Base-by-base conservation (phyloP, 2,329 filamentous ascomycete genomes). In the Penicillium sp. region DNA sequence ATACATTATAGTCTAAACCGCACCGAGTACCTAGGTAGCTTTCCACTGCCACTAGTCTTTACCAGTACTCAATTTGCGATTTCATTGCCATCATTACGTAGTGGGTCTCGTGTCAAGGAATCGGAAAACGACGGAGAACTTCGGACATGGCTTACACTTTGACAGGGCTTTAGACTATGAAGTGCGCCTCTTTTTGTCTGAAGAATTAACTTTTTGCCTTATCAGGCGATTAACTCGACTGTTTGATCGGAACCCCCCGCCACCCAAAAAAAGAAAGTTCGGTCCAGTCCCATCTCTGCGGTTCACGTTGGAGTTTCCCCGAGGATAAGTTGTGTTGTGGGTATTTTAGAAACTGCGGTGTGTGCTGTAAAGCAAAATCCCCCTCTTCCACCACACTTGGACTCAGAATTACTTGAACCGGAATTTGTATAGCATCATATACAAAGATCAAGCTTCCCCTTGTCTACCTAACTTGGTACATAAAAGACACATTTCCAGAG, bases 401-500 rank as follows among this genome's bases (percentile, higher is more conserved):
- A n/a, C 9, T 18, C 26, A 5, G 16, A 22, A 40, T n/a, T 16
- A 29, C 13, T 38, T 24, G 20, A 49, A 40, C 10, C 13, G 20
- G 38, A 47, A 32, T 16, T 16, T 20, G 20, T 43, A 38, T 43
- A 52, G 16, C 46, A 43, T 38, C 34, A 39, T 51, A 51, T 37
- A 13, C 32, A 35, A 46, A 45, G 37, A 60, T 59, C 59, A 67
- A 61, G 61, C 62, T 64, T 60, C 59, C 61, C 52, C 39, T 49
- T 56, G 32, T 18, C 26, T 45, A n/a, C 2, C 14, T 4, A 22
- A 22, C 6, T 2, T 4, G 11, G 8, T 29, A 14, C 16, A n/a
- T 53, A 53, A 59, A 55, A 50, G 53, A 60, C 48, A 47, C 57
- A 61, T 66, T 61, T 64, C 61, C 64, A 67, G 58, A 58, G 59